A percentile compares a stretch with the other conserved stretches of the same genome.
Conservation (phyloP, 2,329 filamentous ascomycete genomes). For the Hysterium pulicare region DNA sequence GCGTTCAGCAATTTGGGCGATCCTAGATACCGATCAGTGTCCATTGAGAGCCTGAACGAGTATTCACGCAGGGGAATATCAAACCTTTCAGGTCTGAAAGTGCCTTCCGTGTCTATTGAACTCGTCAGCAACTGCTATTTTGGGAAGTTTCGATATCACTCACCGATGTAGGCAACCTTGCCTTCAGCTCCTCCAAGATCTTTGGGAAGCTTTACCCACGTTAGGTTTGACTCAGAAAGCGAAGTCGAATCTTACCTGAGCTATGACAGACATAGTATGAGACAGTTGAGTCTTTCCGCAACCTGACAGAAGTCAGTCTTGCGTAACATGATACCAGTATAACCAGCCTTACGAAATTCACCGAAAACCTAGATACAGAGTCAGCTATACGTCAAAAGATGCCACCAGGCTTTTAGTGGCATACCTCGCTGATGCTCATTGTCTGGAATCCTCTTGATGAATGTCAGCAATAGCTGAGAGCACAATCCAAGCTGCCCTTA, state of each 20-base stretch:
- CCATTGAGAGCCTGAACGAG: constrained; percentile 62
- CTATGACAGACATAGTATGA: constrained; percentile 66
- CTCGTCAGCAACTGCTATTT: constrained; percentile 7
- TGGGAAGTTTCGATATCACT: constrained; percentile 5
- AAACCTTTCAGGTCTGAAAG: constrained; percentile 56
- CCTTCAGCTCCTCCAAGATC: constrained; percentile 65
- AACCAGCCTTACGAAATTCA: constrained; percentile 47
- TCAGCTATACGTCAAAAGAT: neutral
- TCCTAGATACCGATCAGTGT: constrained; percentile 45
- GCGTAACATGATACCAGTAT: too few species aligned
- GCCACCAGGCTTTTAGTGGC: constrained; percentile 11
- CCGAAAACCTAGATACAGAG: constrained; percentile 46
- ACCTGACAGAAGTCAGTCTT: constrained; percentile 23
- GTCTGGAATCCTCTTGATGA: constrained; percentile 60
- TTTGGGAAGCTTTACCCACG: too few species aligned
- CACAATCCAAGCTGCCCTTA: constrained; percentile 22
- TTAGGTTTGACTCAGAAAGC: too few species aligned
- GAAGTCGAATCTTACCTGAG: too few species aligned
- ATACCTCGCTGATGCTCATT: constrained; percentile 61
- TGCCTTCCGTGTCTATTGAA: constrained; percentile 55
- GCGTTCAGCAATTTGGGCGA: constrained; percentile 63
- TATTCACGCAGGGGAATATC: too few species aligned
- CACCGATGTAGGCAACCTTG: constrained; percentile 66
- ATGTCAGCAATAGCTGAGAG: constrained; percentile 11
- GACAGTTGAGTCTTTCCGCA: constrained; percentile 69